Percentiles rank a stretch among this genome's conserved stretches.
Evolutionary conservation across 345 rosid species (phyloP).

Genomic region (Ceriops decandra): DNA sequence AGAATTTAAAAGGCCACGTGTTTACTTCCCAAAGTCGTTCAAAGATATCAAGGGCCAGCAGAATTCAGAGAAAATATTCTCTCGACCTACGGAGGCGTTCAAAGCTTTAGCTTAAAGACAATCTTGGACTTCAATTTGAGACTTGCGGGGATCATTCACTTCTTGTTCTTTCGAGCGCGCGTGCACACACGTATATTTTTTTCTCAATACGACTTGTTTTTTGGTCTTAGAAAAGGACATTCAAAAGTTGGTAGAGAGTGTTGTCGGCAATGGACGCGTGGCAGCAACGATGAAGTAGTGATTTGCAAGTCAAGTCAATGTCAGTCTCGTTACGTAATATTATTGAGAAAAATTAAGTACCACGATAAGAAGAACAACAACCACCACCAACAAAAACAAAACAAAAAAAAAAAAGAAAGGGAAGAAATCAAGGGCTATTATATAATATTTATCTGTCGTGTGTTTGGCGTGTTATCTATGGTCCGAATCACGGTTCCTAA

Average conservation of each 20-base stretch:
- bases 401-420: no score
- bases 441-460: not conserved
- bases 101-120: not conserved
- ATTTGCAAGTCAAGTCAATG: not conserved
- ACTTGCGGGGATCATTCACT: constrained; percentile 21
- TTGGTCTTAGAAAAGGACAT: constrained; percentile 12
- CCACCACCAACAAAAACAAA: no score
- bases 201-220: constrained; percentile 2
- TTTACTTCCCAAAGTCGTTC: constrained; percentile 3
- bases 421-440: no score
- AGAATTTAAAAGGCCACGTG: not conserved
- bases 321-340: not conserved
- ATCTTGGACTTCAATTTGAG: constrained; percentile 11
- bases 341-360: no score
- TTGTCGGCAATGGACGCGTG: not conserved
- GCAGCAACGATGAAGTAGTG: not conserved
- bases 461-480: not conserved
- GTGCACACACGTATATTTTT: no score
- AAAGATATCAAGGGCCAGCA: not conserved
- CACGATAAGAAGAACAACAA: no score
- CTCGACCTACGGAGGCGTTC: not conserved
- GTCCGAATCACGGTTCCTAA: not conserved
- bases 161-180: not conserved
- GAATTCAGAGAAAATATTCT: not conserved
- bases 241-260: not conserved